Evolutionary conservation across 2,329 filamentous ascomycete genomes (phyloP).

Genomic region (Penicillium sclerotiorum): DNA sequence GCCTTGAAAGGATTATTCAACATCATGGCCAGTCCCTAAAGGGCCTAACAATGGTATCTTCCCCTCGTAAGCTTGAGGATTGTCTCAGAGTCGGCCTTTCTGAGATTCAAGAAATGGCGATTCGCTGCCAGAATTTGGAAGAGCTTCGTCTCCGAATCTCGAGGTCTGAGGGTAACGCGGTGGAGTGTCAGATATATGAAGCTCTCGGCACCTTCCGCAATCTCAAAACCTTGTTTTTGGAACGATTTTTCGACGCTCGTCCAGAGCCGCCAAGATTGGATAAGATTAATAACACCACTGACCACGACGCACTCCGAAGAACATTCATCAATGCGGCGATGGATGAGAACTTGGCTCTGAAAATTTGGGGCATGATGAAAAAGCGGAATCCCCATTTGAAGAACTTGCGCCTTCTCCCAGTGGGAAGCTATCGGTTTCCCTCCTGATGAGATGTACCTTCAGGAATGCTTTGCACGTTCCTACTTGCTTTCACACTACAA

Average conservation of each 20-base stretch:
- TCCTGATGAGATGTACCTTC: background rate
- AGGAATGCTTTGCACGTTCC: constrained; percentile 7
- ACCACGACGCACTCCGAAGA: background rate
- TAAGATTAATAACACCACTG: background rate
- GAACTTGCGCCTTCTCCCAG: constrained; percentile 6
- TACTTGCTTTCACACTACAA: constrained; percentile 12
- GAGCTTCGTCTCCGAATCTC: constrained; percentile 11
- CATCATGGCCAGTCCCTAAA: constrained; percentile 8
- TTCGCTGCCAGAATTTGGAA: constrained; percentile 8
- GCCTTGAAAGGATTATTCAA: constrained; percentile 1
- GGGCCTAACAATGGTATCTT: constrained; percentile 1
- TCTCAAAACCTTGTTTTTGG: constrained; percentile 14
- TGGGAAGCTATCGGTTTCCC: background rate
- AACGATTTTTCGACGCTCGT: constrained; percentile 8
- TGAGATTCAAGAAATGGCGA: constrained; percentile 6
- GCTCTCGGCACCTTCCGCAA: constrained; percentile 10
- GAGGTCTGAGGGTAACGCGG: constrained; percentile 9
- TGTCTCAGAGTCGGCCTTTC: background rate
- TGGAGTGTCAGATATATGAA: constrained; percentile 18
- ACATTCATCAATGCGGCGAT: constrained; percentile 15
- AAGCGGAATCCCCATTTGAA: background rate
- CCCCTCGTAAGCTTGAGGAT: background rate
- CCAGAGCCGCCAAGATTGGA: background rate
- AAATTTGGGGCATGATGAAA: constrained; percentile 13
- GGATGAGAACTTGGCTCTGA: constrained; percentile 11